These are phyloP conservation scores for Clonostachys rhizophaga DNA, from an alignment of 2,329 filamentous ascomycete species.

Conservation along the genomic window DNA sequence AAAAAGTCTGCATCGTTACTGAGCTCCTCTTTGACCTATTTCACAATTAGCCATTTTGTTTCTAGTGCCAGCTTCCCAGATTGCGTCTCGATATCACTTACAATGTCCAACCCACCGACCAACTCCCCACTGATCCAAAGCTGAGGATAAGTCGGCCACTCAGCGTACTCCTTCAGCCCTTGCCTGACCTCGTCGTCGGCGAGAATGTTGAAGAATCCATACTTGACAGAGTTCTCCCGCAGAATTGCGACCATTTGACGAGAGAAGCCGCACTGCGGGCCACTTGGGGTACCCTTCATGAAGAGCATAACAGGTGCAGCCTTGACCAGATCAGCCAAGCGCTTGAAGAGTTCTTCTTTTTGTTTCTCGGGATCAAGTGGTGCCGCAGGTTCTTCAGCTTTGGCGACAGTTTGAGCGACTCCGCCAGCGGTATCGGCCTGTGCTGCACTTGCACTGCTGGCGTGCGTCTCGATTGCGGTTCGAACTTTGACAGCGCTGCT, in stretches of 20 bases:
- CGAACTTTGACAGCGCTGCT: conserved; percentile 85
- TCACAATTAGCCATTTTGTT: background rate
- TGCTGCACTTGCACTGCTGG: conserved; percentile 37
- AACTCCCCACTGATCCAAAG: conserved; percentile 88
- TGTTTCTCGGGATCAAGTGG: conserved; percentile 47
- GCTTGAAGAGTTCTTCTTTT: conserved; percentile 81
- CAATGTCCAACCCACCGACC: conserved; percentile 92
- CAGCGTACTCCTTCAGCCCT: conserved; percentile 94
- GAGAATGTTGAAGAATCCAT: conserved; percentile 98
- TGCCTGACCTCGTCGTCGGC: conserved; percentile 96
- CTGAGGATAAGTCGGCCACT: conserved; percentile 98
- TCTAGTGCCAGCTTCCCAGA: background rate
- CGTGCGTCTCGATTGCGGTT: conserved; percentile 78
- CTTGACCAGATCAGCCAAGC: conserved; percentile 81
- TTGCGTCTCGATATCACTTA: conserved; percentile 41
- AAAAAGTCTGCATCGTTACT: conserved; percentile 81
- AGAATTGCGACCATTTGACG: conserved; percentile 82
- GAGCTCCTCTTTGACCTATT: conserved; percentile 88
- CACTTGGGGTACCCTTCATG: conserved; percentile 92
- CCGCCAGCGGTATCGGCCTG: conserved; percentile 23
- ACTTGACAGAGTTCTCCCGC: conserved; percentile 86
- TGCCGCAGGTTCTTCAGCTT: conserved; percentile 25
- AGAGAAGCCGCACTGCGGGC: conserved; percentile 89
- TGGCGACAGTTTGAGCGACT: conserved; percentile 26
- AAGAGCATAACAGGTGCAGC: conserved; percentile 98